Evolutionary conservation across 306 rosid genomes (phyloP).

Genomic region (Trichosanthes truncata): DNA sequence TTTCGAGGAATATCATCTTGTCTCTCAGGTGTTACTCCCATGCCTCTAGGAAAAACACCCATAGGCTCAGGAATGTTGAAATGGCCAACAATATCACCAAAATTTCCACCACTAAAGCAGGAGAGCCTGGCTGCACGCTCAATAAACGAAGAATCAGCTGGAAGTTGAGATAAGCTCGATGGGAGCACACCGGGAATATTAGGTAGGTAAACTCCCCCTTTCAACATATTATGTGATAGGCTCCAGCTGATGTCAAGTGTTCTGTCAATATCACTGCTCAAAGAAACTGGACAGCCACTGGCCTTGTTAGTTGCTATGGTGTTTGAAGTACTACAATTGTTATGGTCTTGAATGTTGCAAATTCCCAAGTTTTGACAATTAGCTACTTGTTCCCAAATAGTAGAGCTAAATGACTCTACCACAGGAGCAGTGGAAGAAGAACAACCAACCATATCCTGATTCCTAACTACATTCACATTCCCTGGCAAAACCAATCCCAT

Average conservation of each 20-base stretch:
- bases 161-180: conserved; percentile 69
- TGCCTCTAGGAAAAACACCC: conserved; percentile 24
- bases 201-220: conserved; percentile 43
- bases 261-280: conserved; percentile 40
- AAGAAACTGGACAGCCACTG: conserved; percentile 27
- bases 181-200: conserved; percentile 44
- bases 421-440: conserved; percentile 57
- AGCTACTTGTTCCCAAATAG: conserved; percentile 57
- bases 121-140: conserved; percentile 89
- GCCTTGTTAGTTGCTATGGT: conserved; percentile 39
- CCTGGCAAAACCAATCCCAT: conserved; percentile 42
- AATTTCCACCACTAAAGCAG: conserved; percentile 63
- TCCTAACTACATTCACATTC: conserved; percentile 34
- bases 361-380: conserved; percentile 55
- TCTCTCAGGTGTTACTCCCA: conserved; percentile 29
- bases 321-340: conserved; percentile 30
- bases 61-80: conserved; percentile 52
- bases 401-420: conserved; percentile 55
- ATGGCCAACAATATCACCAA: conserved; percentile 41
- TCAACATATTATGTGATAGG: conserved; percentile 27
- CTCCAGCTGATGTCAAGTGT: conserved; percentile 62
- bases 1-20: conserved; percentile 36
- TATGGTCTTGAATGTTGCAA: conserved; percentile 40
- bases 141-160: conserved; percentile 73
- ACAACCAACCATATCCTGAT: conserved; percentile 49